These are phyloP conservation scores for Rhynchosporium secalis DNA, from an alignment of 2,329 filamentous ascomycete genomes.

Conservation along the genomic window DNA sequence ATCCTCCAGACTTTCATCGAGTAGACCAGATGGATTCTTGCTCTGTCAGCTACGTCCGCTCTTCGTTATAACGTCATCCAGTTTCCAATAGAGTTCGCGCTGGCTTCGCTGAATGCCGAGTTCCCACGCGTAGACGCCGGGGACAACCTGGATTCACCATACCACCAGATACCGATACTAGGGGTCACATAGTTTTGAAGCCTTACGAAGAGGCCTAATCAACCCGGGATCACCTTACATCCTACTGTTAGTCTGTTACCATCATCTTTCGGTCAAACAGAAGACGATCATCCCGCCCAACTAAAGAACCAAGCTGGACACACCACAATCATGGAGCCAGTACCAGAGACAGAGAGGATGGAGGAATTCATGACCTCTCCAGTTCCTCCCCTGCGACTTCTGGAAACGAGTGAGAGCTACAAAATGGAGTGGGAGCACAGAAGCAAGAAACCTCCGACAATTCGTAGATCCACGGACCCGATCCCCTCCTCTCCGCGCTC, in stretches of 20 bases:
- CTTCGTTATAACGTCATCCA: slow-evolving; percentile 19
- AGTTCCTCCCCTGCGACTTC: slow-evolving; percentile 53
- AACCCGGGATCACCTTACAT: slow-evolving; percentile 22
- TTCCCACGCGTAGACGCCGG: slow-evolving; percentile 27
- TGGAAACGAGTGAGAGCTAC: slow-evolving; percentile 29
- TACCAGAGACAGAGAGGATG: slow-evolving; percentile 68
- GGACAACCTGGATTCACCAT: slow-evolving; percentile 21
- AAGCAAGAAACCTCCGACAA: slow-evolving; percentile 53
- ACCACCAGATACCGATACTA: slow-evolving; percentile 5
- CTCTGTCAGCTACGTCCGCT: not conserved
- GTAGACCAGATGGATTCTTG: slow-evolving; percentile 21
- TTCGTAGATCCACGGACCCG: slow-evolving; percentile 61
- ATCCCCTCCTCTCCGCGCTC: slow-evolving; percentile 54
- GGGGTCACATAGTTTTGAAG: slow-evolving; percentile 20
- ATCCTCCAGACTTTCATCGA: slow-evolving; percentile 6
- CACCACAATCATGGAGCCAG: slow-evolving; percentile 57
- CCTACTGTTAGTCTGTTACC: slow-evolving; percentile 2
- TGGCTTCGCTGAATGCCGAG: slow-evolving; percentile 31
- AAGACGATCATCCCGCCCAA: not conserved
- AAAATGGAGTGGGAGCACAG: slow-evolving; percentile 20
- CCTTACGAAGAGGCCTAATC: slow-evolving; percentile 17
- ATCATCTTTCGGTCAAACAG: slow-evolving; percentile 6
- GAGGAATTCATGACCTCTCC: slow-evolving; percentile 63
- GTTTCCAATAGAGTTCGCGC: slow-evolving; percentile 20
- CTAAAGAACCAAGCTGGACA: slow-evolving; percentile 1